Conservation (phyloP, 2,329 filamentous ascomycete genomes). For the Didymella pomorum region DNA sequence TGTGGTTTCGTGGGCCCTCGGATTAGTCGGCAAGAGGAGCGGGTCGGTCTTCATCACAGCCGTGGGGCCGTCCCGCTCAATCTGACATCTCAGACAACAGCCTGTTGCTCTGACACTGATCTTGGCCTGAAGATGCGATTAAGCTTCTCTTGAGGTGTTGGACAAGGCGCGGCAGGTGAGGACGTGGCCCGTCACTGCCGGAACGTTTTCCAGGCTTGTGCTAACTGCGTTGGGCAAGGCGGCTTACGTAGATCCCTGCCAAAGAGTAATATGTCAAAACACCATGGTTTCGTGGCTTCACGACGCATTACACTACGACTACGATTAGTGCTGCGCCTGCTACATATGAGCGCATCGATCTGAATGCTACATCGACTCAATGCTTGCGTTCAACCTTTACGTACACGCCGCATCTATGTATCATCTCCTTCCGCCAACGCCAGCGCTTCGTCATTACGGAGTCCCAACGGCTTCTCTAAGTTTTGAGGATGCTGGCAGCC, state of each 20-base stretch:
- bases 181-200: constrained; percentile 14
- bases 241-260: constrained; percentile 19
- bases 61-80: constrained; percentile 14
- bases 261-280: background rate
- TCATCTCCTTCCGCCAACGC: constrained; percentile 1
- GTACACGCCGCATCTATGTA: constrained; percentile 3
- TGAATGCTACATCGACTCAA: background rate
- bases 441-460: background rate
- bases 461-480: background rate
- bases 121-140: constrained; percentile 2
- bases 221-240: constrained; percentile 13
- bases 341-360: constrained; percentile 2
- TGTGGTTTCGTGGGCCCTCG: constrained; percentile 13
- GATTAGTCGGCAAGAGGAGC: constrained; percentile 17
- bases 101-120: constrained; percentile 9
- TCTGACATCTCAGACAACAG: constrained; percentile 10
- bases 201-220: background rate
- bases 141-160: constrained; percentile 4
- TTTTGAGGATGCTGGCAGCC: constrained; percentile 46
- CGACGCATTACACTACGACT: constrained; percentile 18
- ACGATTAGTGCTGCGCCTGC: constrained; percentile 5
- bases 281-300: constrained; percentile 5
- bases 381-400: constrained; percentile 6
- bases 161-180: constrained; percentile 5
- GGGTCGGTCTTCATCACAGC: constrained; percentile 13